Percentiles rank a stretch among this genome's conserved stretches.
Conservation (phyloP, 805 yeast species). For the Kuraishia molischiana region DNA sequence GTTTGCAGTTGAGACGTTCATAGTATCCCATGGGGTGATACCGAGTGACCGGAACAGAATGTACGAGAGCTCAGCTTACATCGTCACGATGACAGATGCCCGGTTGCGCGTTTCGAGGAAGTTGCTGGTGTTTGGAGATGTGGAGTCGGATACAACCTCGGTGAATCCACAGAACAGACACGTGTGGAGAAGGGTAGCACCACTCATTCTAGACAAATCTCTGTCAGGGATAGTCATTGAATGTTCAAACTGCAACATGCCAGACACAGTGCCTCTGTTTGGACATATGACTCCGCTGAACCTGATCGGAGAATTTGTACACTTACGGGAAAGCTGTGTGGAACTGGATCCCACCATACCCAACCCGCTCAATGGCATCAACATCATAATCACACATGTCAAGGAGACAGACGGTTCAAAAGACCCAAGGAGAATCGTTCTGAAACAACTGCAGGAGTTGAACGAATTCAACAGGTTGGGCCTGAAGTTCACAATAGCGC, state of each 20-base stretch:
- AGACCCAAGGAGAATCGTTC: slow-evolving; percentile 53
- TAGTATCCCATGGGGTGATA: slow-evolving; percentile 24
- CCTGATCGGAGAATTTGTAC: slow-evolving; percentile 45
- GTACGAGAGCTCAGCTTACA: slow-evolving; percentile 50
- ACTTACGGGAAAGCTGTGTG: slow-evolving; percentile 15
- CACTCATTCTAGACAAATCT: slow-evolving; percentile 25
- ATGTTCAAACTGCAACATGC: slow-evolving; percentile 52
- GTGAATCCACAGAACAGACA: slow-evolving; percentile 21
- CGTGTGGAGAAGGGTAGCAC: slow-evolving; percentile 53
- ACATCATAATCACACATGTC: slow-evolving; percentile 43
- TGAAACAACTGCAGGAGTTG: slow-evolving; percentile 35
- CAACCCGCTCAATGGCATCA: slow-evolving; percentile 24
- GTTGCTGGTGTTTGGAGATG: slow-evolving; percentile 72
- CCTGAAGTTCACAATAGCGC: slow-evolving; percentile 37
- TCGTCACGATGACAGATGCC: slow-evolving; percentile 25
- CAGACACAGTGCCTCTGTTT: slow-evolving; percentile 40
- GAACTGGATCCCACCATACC: slow-evolving; percentile 3
- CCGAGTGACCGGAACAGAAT: slow-evolving; percentile 3
- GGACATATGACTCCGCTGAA: slow-evolving; percentile 75
- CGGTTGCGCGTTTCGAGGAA: slow-evolving; percentile 21
- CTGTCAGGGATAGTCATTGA: slow-evolving; percentile 61
- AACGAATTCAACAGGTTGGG: slow-evolving; percentile 28
- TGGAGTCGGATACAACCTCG: slow-evolving; percentile 57
- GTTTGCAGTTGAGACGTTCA: slow-evolving; percentile 30
- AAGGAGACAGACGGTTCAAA: slow-evolving; percentile 27